Base-by-base conservation (phyloP, 1,284 basidiomycete genomes). In the Chalciporus sp. region DNA sequence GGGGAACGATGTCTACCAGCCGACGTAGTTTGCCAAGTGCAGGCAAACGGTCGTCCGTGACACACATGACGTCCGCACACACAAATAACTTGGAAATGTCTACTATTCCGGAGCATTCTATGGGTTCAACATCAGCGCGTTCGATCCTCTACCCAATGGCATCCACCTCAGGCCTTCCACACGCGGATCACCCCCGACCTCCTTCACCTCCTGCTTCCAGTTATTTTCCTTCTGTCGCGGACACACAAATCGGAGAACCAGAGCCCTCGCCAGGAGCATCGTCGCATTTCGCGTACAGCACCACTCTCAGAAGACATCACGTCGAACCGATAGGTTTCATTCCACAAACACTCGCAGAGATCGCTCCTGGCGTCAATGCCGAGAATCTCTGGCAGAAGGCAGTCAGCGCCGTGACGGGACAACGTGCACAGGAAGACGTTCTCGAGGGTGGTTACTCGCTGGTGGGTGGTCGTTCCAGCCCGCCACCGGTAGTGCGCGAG, bases 221-320 rank as follows among this genome's bases (percentile, higher is more conserved):
- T 0, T 92, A 91, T 70, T 92, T 92, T 63, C 76, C 84, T 1
- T 67, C 80, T 1, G 76, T 83, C 40, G 74, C 78, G 26, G 76
- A 75, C 29, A 76, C 81, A 56, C 72, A 75, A 49, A 72, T 73
- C 51, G 74, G 77, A 23, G 76, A 80, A 54, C 76, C 84, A 10
- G 76, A 81, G 27, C 81, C 85, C 0, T 75, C 79, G 1, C 75
- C 85, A 0, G 84, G 84, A 51, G 87, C 89, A 2, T 76, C 78
- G 41, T 69, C 81, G 3, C 90, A 92, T 66, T 94, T 93, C 64
- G 86, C 90, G 2, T 93, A 92, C 72, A 90, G 87, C 59, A 93
- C 91, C 0, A 91, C 87, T 0, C 75, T 94, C 23, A 72, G 90
- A 49, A 70, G 91, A 57, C 90, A 92, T 60, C 76, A 80, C 41